These are phyloP conservation scores for Dimocarpus longan DNA, from an alignment of 345 rosid genomes.

Conservation along the genomic window DNA sequence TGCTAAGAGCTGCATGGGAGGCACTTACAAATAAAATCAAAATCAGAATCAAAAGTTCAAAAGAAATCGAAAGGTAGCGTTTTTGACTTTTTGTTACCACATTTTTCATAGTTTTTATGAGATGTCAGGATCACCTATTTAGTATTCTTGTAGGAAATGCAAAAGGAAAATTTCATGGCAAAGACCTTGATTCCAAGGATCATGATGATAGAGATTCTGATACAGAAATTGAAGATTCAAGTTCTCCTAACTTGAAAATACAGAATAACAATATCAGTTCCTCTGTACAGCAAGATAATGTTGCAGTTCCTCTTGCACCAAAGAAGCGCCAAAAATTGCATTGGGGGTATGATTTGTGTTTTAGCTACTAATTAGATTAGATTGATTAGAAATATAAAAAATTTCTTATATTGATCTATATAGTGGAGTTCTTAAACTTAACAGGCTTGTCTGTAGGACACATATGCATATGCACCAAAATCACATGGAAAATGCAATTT, in stretches of 20 bases:
- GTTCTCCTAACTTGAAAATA: conserved; percentile 21
- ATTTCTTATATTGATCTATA: background rate
- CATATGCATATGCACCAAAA: background rate
- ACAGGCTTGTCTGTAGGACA: background rate
- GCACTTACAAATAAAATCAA: conserved; percentile 60
- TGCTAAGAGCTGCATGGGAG: conserved; percentile 70
- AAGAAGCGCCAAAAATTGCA: conserved; percentile 57
- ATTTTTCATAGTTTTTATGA: background rate
- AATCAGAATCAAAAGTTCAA: conserved; percentile 40
- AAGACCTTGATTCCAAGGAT: conserved; percentile 19
- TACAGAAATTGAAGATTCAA: conserved; percentile 23
- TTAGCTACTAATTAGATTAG: background rate
- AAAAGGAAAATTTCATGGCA: conserved; percentile 24
- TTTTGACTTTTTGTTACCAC: background rate
- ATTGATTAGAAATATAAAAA: background rate
- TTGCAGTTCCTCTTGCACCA: conserved; percentile 20
- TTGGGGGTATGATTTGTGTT: conserved; percentile 59
- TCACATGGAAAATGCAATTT: background rate
- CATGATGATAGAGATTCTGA: conserved; percentile 22
- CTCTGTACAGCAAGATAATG: conserved; percentile 25
- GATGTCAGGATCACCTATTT: conserved; percentile 9
- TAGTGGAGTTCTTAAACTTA: no score
- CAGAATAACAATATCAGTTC: conserved; percentile 12
- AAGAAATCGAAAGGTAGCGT: conserved; percentile 53
- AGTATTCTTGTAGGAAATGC: conserved; percentile 16